These are phyloP conservation scores for Trypanosoma boissoni DNA, from an alignment of 208 protist genomes.

Conservation along the genomic window DNA sequence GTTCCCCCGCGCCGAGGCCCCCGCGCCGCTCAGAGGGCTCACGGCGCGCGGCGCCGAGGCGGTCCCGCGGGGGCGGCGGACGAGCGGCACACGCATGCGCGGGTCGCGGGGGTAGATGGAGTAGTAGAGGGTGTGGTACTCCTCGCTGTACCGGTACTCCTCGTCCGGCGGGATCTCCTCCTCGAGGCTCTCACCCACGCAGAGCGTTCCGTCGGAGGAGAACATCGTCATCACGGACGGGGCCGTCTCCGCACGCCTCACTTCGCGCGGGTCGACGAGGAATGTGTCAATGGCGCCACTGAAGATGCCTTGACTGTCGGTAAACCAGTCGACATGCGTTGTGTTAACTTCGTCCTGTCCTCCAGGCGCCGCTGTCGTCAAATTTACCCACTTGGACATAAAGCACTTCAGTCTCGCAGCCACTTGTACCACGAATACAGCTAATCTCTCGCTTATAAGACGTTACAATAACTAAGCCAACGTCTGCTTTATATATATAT, in stretches of 20 bases:
- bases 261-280: constrained; percentile 53
- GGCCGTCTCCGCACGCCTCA: constrained; percentile 71
- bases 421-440: neutral
- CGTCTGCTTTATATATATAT: too few species aligned
- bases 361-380: neutral
- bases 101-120: constrained; percentile 76
- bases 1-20: neutral
- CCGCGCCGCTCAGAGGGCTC: neutral
- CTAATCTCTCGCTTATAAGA: neutral
- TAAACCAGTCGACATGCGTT: constrained; percentile 20
- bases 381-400: neutral
- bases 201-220: constrained; percentile 48
- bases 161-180: constrained; percentile 52
- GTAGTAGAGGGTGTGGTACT: constrained; percentile 81
- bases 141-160: constrained; percentile 80
- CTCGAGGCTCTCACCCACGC: constrained; percentile 36
- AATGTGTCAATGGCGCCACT: constrained; percentile 20
- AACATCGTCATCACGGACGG: constrained; percentile 73
- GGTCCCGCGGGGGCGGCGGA: constrained; percentile 25
- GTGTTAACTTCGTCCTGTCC: neutral
- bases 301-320: constrained; percentile 34
- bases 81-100: constrained; percentile 74
- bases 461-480: too few species aligned
- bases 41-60: constrained; percentile 15
- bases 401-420: too few species aligned